Evolutionary conservation across 352 stramenopile genomes (phyloP), one percentile per base, ranked within the genome.

Genomic region (Pythium diclinum): DNA sequence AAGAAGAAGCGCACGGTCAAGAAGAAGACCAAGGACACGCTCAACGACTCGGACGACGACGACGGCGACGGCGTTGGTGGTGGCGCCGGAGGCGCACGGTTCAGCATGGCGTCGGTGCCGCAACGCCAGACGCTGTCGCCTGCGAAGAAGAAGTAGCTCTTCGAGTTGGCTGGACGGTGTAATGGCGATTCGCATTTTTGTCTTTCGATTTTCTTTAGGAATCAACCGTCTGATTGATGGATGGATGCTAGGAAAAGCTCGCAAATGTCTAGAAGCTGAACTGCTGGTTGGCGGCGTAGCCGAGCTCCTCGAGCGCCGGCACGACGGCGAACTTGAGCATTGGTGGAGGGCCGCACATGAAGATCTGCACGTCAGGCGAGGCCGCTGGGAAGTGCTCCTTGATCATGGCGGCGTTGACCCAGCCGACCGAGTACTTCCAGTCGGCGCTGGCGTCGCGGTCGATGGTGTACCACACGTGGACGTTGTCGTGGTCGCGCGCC

Each of bases 281-380:
- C 71, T 92, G 78, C 76, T 91, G 85, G 70, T 87, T 80, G 6
- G 83, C 81, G 53, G 83, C 92, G 75, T 98, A 99, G 49, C 96
- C 96, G 52, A 99, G 79, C 69, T 97, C 87, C 67, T 98, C 82
- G 49, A 99, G 86, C 63, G 96, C 96, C 7, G 96, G 96, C 33
- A 98, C 72, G 62, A 98, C 98, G 9, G 96, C 96, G 77, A 98
- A 99, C 81, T 99, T 99, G 69, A 99, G 95, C 97, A 99, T 99
- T 17, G 96, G 94, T 52, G 97, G 97, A 32, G 97, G 97, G 36
- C 97, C 97, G 78, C 97, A 99, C 83, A 99, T 96, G 70, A 99
- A 96, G 59, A 99, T 89, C 69, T 96, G 78, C 47, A 78, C 89
- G 65, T 94, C 91, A 23, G 81, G 61, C 10, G 65, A 79, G 14